Evolutionary conservation across 495 filamentous ascomycete genomes (phyloP), one percentile per base, ranked within the genome.

Genomic region (Talaromyces proteolyticus): DNA sequence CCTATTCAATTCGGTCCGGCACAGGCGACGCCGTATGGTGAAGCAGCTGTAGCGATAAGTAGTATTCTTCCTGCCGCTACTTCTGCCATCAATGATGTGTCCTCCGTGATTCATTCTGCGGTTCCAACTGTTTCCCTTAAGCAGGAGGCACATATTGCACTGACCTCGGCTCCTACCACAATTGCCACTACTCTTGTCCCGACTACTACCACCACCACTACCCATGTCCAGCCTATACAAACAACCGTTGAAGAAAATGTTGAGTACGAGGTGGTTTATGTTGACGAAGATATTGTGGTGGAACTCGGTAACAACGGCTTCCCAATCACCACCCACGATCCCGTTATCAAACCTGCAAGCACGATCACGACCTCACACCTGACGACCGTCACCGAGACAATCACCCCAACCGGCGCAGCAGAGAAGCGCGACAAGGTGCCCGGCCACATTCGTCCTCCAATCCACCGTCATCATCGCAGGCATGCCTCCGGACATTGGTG

Each of bases 1-100:
- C 57, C 62, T 3, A 64, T 87, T 42, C 56, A 72, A 52, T 66
- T 52, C 55, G 80, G 81, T 3, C 79, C 79, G 7, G 77, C 42
- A 18, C 73, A 74, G 43, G 81, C 81, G 2, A 50, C 50, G 42
- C 58, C 59, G 11, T 47, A 47, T 37, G 45, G 45, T 12, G 45
- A 34, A 14, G 29, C 29, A 4, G 29, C 29, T 34, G 8, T 14
- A 14, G 29, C 29, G 29, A 2, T 34, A 4, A 34, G 14, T 1
- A 34, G 8, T 34, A 14, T 8, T 34, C 29, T 34, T 2, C 29
- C 29, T 2, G 4, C 14, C 4, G 29, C 29, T 4, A 34, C 29
- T 10, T 34, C 29, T 2, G 29, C 14, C 14, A 14, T 4, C 29
- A 8, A 34, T 8, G 29, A 8, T 34, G 29, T 34, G 8, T 10